Evolutionary conservation across 805 yeast species (phyloP).

Genomic region (Groenewaldozyma tartarivorans): DNA sequence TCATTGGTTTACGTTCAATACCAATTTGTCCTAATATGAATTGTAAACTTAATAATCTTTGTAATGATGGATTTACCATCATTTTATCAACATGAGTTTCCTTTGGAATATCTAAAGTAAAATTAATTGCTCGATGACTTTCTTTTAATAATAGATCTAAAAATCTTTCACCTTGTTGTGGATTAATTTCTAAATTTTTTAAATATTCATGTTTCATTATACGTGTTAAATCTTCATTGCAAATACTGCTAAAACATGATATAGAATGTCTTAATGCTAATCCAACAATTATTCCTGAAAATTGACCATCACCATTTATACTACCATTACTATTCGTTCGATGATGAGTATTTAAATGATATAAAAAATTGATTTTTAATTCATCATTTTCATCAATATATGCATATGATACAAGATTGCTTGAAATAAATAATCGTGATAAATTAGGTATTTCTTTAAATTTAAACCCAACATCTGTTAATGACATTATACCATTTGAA

Average conservation of each 20-base stretch:
- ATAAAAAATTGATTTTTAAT: neutral
- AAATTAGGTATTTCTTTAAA: constrained; percentile 13
- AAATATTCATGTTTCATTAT: constrained; percentile 42
- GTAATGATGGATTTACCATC: constrained; percentile 68
- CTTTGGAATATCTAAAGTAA: constrained; percentile 57
- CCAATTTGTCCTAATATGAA: constrained; percentile 50
- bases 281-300: constrained; percentile 34
- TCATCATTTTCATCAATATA: constrained; percentile 8
- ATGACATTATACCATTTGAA: constrained; percentile 13
- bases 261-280: constrained; percentile 59
- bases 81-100: constrained; percentile 66
- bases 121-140: constrained; percentile 64
- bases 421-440: constrained; percentile 24
- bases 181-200: constrained; percentile 16
- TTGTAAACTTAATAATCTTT: constrained; percentile 61
- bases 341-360: too few relatives aligned
- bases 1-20: constrained; percentile 36
- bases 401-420: constrained; percentile 24
- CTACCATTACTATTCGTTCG: neutral
- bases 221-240: constrained; percentile 61
- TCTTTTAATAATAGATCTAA: constrained; percentile 46
- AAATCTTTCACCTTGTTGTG: constrained; percentile 25
- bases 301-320: neutral
- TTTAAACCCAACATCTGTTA: constrained; percentile 14
- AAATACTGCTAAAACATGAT: constrained; percentile 57